These are phyloP conservation scores for Chaetomiaceae sp. DNA, from an alignment of 2,329 filamentous ascomycete species.

Conservation along the genomic window DNA sequence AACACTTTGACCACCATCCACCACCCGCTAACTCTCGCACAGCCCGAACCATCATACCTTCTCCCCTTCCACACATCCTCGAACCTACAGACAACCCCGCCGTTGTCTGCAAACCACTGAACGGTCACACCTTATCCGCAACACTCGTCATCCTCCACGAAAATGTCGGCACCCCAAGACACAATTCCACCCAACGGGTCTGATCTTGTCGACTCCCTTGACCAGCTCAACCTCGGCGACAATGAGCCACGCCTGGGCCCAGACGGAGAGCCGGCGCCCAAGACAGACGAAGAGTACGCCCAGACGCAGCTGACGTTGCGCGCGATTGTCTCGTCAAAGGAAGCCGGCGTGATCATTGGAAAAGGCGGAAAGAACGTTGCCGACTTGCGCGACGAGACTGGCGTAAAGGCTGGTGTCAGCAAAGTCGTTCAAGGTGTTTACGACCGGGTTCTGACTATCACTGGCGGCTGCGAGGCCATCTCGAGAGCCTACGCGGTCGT, in stretches of 20 bases:
- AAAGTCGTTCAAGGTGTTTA: constrained; percentile 98
- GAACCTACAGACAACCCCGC: neutral
- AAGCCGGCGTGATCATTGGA: constrained; percentile 97
- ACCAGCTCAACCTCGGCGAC: constrained; percentile 63
- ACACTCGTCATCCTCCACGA: neutral
- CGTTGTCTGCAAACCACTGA: constrained; percentile 3
- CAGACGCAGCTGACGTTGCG: constrained; percentile 88
- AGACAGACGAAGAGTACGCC: constrained; percentile 96
- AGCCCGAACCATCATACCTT: neutral
- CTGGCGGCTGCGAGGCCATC: constrained; percentile 81
- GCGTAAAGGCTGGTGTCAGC: constrained; percentile 95
- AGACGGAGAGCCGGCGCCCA: constrained; percentile 75
- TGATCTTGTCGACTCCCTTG: constrained; percentile 57
- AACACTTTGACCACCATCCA: neutral
- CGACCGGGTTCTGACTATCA: constrained; percentile 94
- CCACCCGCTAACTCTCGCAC: neutral
- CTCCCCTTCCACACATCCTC: neutral
- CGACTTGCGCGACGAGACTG: constrained; percentile 93
- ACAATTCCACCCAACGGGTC: constrained; percentile 54
- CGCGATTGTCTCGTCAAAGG: constrained; percentile 97
- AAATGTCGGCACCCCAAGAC: constrained; percentile 62
- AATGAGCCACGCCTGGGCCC: constrained; percentile 57
- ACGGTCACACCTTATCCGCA: neutral
- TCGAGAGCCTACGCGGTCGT: constrained; percentile 92
- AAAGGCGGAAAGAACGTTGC: constrained; percentile 98